These are phyloP conservation scores for Aquanectria penicillioides DNA, from an alignment of 2,329 filamentous ascomycete species.

Conservation along the genomic window DNA sequence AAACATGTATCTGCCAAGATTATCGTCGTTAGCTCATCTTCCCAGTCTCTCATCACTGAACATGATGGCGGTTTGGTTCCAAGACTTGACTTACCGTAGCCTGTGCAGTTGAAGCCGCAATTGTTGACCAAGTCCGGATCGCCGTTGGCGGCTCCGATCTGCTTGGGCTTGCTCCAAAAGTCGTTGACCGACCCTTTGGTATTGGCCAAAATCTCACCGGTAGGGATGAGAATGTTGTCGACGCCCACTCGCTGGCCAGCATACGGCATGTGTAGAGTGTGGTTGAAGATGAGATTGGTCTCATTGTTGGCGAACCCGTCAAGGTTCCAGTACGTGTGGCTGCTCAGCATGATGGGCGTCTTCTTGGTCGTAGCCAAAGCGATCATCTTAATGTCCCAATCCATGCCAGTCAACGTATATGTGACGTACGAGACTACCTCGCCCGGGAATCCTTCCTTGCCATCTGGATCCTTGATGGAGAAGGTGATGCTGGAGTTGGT, in stretches of 20 bases:
- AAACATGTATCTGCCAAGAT: constrained; percentile 69
- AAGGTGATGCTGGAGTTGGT: constrained; percentile 77
- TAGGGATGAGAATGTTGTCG: constrained; percentile 79
- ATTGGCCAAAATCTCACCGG: constrained; percentile 79
- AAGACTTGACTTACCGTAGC: constrained; percentile 72
- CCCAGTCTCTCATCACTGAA: background rate
- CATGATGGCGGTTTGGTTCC: background rate
- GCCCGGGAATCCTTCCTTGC: constrained; percentile 81
- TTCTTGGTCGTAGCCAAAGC: constrained; percentile 77
- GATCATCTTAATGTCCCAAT: constrained; percentile 79
- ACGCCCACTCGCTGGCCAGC: constrained; percentile 74
- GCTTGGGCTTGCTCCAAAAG: constrained; percentile 85
- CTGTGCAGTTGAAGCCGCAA: constrained; percentile 84
- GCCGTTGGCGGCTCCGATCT: constrained; percentile 76
- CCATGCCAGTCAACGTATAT: constrained; percentile 73
- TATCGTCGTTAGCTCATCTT: background rate
- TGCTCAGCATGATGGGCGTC: constrained; percentile 84
- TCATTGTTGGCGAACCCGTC: constrained; percentile 81
- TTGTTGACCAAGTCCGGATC: constrained; percentile 72
- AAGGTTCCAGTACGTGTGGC: constrained; percentile 83
- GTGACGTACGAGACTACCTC: constrained; percentile 79
- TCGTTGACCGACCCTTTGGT: constrained; percentile 75
- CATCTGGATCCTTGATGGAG: constrained; percentile 76
- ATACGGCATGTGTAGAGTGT: constrained; percentile 79
- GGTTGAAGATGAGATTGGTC: constrained; percentile 72